A percentile compares a stretch with the other conserved stretches of the same genome.
Conservation (phyloP, 768 basidiomycete species). For the Termitomyces sp. region DNA sequence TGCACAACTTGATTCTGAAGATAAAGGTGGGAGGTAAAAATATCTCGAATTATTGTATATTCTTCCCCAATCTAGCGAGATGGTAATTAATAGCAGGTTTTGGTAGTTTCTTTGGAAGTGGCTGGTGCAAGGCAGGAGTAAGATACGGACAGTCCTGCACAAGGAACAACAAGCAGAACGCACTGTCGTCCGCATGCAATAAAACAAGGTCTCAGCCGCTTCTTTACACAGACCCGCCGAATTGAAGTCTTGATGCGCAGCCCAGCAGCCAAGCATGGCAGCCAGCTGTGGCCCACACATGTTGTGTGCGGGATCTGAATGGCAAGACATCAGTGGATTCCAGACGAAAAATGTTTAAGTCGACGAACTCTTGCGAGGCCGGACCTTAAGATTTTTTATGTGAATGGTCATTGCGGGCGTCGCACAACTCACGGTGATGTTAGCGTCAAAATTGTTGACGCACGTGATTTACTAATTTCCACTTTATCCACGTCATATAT, state of each 20-base stretch:
- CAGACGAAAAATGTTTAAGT: not conserved
- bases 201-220: constrained; percentile 58
- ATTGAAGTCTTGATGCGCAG: constrained; percentile 62
- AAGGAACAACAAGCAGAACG: constrained; percentile 27
- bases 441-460: constrained; percentile 3
- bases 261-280: constrained; percentile 86
- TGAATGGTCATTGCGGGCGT: constrained; percentile 45
- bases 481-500: constrained; percentile 16
- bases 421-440: constrained; percentile 9
- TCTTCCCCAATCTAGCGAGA: constrained; percentile 75
- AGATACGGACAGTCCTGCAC: not conserved
- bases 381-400: constrained; percentile 78
- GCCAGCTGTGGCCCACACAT: constrained; percentile 70
- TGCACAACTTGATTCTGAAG: not conserved
- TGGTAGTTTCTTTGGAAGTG: constrained; percentile 62
- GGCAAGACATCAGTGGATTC: constrained; percentile 6
- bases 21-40: not conserved
- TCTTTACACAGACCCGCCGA: constrained; percentile 54
- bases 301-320: constrained; percentile 41
- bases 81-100: constrained; percentile 88
- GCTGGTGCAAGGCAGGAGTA: constrained; percentile 36
- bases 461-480: constrained; percentile 16
- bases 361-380: constrained; percentile 66
- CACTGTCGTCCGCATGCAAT: constrained; percentile 86
- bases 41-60: constrained; percentile 52